phyloP scores from a whole-genome alignment of 768 basidiomycete species.

The Crepidotus variabilis region DNA sequence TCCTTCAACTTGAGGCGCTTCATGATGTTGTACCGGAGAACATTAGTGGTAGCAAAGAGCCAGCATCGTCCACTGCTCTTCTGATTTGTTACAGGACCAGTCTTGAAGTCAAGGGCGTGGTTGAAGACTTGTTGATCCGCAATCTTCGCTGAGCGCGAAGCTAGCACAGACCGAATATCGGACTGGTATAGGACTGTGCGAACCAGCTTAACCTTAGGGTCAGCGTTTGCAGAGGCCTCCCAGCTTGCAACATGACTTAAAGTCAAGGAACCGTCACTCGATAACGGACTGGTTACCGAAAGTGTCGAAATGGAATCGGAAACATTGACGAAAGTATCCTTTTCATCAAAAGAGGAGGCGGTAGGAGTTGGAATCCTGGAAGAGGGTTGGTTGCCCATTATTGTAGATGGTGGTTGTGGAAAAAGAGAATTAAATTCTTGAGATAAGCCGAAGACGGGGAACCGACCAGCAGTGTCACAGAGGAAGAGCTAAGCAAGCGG shows the following conservation, averaged over 20 bases:
- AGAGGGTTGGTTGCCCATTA: slow-evolving; percentile 31
- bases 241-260: slow-evolving; percentile 57
- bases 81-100: slow-evolving; percentile 83
- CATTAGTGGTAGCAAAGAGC: slow-evolving; percentile 91
- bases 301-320: slow-evolving; percentile 29
- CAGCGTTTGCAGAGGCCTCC: slow-evolving; percentile 52
- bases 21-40: slow-evolving; percentile 80
- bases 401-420: neutral
- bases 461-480: neutral
- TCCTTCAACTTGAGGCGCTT: slow-evolving; percentile 82
- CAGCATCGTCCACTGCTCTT: slow-evolving; percentile 90
- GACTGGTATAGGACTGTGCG: slow-evolving; percentile 71
- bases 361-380: slow-evolving; percentile 23
- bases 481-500: neutral
- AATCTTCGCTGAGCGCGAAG: slow-evolving; percentile 58
- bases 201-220: slow-evolving; percentile 68
- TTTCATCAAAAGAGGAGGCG: slow-evolving; percentile 26
- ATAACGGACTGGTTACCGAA: slow-evolving; percentile 35
- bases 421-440: neutral
- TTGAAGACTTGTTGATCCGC: slow-evolving; percentile 81
- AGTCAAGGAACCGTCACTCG: slow-evolving; percentile 60
- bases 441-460: slow-evolving; percentile 4
- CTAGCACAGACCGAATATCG: slow-evolving; percentile 59
- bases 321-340: slow-evolving; percentile 21
- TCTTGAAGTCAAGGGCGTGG: slow-evolving; percentile 73